phyloP scores from a whole-genome alignment of 2,329 filamentous ascomycete species.

The Colletotrichum somersetense region DNA sequence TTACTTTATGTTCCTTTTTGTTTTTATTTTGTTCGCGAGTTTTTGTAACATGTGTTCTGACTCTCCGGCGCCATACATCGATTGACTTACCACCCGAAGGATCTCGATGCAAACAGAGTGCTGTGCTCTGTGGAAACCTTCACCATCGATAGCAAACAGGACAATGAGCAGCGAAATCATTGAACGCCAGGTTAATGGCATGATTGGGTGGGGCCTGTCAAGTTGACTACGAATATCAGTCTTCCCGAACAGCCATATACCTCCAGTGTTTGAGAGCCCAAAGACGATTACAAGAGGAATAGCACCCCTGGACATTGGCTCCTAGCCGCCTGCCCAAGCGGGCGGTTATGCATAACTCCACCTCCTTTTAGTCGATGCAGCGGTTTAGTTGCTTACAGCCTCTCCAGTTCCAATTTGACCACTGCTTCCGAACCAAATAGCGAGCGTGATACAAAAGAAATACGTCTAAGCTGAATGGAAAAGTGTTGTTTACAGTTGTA shows the following conservation, averaged over 20 bases:
- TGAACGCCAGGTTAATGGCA: background rate
- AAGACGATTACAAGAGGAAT: constrained; percentile 18
- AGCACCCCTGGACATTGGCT: constrained; percentile 12
- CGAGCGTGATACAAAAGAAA: constrained; percentile 32
- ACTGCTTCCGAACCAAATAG: constrained; percentile 16
- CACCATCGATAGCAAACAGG: background rate
- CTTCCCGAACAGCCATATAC: constrained; percentile 7
- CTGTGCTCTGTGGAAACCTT: too few relatives aligned
- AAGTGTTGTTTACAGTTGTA: background rate
- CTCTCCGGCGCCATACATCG: background rate
- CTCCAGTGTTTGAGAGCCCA: constrained; percentile 12
- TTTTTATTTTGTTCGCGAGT: background rate
- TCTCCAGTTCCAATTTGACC: constrained; percentile 24
- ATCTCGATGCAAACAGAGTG: background rate
- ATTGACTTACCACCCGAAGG: background rate
- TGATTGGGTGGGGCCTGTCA: background rate
- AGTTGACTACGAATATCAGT: constrained; percentile 1
- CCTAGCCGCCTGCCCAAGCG: constrained; percentile 8
- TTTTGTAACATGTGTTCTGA: background rate
- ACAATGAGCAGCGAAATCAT: background rate
- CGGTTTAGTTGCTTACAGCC: constrained; percentile 18
- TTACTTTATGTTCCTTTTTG: background rate
- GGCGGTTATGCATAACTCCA: constrained; percentile 32
- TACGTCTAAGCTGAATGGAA: background rate
- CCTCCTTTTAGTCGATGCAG: constrained; percentile 19